A percentile compares a stretch with the other conserved stretches of the same genome.
Evolutionary conservation across 495 filamentous ascomycete species (phyloP).

Genomic region (Penicillium salamii): DNA sequence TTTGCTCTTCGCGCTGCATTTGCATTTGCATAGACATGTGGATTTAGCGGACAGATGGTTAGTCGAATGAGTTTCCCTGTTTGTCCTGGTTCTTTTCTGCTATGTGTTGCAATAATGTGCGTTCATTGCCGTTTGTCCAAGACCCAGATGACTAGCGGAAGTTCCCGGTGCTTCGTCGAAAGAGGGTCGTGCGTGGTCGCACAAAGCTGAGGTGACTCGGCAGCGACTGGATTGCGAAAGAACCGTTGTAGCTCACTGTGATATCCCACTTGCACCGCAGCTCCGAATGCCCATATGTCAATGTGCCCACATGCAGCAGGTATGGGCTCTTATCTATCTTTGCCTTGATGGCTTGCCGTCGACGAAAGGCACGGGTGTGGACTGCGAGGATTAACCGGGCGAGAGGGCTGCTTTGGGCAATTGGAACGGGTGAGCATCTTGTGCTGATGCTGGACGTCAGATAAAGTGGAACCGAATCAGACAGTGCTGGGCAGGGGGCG

Average conservation of each 20-base stretch:
- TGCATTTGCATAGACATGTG: slow-evolving; percentile 13
- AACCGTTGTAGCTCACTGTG: slow-evolving; percentile 1
- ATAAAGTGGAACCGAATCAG: neutral
- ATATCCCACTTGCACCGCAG: neutral
- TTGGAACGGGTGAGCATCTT: neutral
- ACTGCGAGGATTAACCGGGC: neutral
- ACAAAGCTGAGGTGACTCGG: neutral
- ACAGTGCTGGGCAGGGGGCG: too few species aligned
- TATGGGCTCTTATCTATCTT: too few species aligned
- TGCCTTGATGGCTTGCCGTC: too few species aligned
- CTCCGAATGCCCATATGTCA: neutral
- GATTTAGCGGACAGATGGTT: slow-evolving; percentile 21
- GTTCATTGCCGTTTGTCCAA: neutral
- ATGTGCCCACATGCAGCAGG: too few species aligned
- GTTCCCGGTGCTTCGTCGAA: neutral
- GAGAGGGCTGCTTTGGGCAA: neutral
- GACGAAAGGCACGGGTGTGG: neutral
- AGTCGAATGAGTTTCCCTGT: slow-evolving; percentile 18
- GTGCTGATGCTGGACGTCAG: neutral
- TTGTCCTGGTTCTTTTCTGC: neutral
- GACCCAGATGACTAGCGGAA: neutral
- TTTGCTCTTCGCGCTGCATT: slow-evolving; percentile 11
- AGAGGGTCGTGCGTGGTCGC: neutral
- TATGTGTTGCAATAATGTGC: neutral
- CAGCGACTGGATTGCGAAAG: neutral